phyloP scores from a whole-genome alignment of 306 rosid genomes.

The Comarum palustre region DNA sequence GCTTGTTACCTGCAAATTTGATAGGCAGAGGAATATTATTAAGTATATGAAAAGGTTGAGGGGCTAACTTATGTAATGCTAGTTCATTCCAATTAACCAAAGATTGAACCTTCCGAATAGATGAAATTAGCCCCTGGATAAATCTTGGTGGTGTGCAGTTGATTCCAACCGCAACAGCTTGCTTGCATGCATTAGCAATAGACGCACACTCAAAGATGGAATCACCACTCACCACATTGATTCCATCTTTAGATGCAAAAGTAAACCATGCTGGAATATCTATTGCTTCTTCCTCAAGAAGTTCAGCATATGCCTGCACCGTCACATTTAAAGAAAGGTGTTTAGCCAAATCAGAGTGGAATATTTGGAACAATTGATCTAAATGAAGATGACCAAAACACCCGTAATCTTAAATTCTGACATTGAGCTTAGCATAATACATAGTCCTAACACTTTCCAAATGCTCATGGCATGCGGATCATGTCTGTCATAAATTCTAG shows the following conservation, averaged over 20 bases:
- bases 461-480: not conserved
- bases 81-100: not conserved
- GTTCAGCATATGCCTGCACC: conserved; percentile 74
- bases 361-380: not conserved
- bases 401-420: not conserved
- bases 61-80: not conserved
- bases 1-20: conserved; percentile 51
- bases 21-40: conserved; percentile 17
- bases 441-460: not conserved
- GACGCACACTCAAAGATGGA: conserved; percentile 70
- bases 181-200: conserved; percentile 61
- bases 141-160: conserved; percentile 88
- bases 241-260: conserved; percentile 71
- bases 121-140: conserved; percentile 62
- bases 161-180: conserved; percentile 74
- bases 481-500: not conserved
- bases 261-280: conserved; percentile 86
- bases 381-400: not conserved
- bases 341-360: not conserved
- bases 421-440: too few relatives aligned
- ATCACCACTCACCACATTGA: conserved; percentile 67
- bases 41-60: not conserved
- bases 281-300: conserved; percentile 69
- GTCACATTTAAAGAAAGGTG: conserved; percentile 13
- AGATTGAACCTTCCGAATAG: conserved; percentile 44